A percentile compares a stretch with the other conserved stretches of the same genome.
Evolutionary conservation across 495 filamentous ascomycete genomes (phyloP).

Genomic region (Glonium stellatum): DNA sequence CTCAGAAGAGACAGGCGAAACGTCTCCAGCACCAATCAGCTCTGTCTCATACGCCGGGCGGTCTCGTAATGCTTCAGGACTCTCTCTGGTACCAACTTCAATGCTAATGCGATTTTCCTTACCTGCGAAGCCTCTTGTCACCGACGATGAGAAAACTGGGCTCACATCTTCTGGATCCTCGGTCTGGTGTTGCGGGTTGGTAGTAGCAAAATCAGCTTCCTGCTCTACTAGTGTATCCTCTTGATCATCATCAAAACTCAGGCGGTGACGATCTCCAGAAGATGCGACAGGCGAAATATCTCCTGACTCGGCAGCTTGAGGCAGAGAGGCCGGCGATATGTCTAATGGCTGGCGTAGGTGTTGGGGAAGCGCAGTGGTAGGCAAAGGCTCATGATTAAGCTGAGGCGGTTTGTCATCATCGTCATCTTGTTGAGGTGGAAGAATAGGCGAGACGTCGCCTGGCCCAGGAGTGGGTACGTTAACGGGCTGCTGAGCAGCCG

Average conservation of each 20-base stretch:
- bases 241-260: slow-evolving; percentile 5
- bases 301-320: background rate
- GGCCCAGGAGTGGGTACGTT: too few relatives aligned
- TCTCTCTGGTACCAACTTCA: background rate
- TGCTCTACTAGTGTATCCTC: slow-evolving; percentile 2
- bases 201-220: slow-evolving; percentile 1
- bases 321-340: slow-evolving; percentile 6
- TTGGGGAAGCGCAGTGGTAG: background rate
- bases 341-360: background rate
- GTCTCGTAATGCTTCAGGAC: background rate
- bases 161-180: slow-evolving; percentile 5
- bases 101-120: background rate
- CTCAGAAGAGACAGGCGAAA: slow-evolving; percentile 18
- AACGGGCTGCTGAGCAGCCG: too few relatives aligned
- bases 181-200: background rate
- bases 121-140: background rate
- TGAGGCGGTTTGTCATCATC: slow-evolving; percentile 21
- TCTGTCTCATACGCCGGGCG: slow-evolving; percentile 16
- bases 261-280: slow-evolving; percentile 6
- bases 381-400: slow-evolving; percentile 16
- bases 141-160: slow-evolving; percentile 7
- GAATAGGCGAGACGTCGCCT: too few relatives aligned
- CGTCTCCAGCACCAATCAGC: slow-evolving; percentile 18
- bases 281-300: slow-evolving; percentile 22
- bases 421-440: background rate